Conservation (phyloP, 805 yeast species). For the Ogataea henricii region DNA sequence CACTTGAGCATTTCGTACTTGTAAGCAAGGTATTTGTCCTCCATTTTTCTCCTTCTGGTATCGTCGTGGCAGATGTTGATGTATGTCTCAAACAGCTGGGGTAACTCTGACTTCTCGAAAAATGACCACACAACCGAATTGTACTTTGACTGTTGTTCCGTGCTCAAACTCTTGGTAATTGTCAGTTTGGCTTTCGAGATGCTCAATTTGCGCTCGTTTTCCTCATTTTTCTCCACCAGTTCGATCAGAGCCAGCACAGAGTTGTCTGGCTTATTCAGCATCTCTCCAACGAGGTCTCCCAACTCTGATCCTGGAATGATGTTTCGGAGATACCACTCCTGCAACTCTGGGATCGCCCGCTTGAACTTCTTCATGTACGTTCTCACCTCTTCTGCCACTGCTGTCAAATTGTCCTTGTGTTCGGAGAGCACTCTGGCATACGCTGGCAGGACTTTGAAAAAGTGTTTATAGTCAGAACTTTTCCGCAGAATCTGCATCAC, state of each 20-base stretch:
- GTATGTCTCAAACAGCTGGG: conserved; percentile 52
- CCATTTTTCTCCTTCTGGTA: conserved; percentile 53
- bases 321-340: conserved; percentile 49
- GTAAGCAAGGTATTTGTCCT: conserved; percentile 60
- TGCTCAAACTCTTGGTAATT: conserved; percentile 44
- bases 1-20: conserved; percentile 54
- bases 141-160: conserved; percentile 41
- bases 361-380: conserved; percentile 41
- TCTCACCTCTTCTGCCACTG: conserved; percentile 48
- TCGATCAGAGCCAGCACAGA: conserved; percentile 48
- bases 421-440: conserved; percentile 44
- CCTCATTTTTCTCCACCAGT: conserved; percentile 43
- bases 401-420: conserved; percentile 49
- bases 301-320: conserved; percentile 59
- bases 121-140: conserved; percentile 47
- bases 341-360: conserved; percentile 32
- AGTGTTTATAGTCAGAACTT: conserved; percentile 41
- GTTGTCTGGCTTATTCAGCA: conserved; percentile 47
- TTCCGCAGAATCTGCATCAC: conserved; percentile 48
- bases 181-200: conserved; percentile 51
- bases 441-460: conserved; percentile 49
- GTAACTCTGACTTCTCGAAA: conserved; percentile 53
- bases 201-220: conserved; percentile 40
- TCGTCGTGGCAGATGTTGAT: conserved; percentile 65
- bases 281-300: conserved; percentile 52